Evolutionary conservation across 1,284 basidiomycete genomes (phyloP), one percentile per base, ranked within the genome.

Genomic region (Ceratobasidium papillatum): DNA sequence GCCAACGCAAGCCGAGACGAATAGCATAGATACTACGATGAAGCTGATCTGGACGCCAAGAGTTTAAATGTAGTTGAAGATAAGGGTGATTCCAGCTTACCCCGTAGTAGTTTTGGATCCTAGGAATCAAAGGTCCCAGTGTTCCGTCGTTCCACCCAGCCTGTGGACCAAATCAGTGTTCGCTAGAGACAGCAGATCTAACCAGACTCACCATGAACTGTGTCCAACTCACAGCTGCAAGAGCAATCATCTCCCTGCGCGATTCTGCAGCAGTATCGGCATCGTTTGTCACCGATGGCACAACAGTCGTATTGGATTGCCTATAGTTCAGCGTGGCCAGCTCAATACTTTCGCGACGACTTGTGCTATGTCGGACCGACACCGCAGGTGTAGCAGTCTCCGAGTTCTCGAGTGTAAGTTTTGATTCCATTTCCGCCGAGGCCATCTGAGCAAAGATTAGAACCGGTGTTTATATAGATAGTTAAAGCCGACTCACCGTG

Each of bases 121-220:
- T 62, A 8, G 76, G 74, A 45, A 76, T 71, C 22, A 76, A 41
- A 34, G 58, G 59, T 4, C 71, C 75, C 7, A 76, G 52, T 12
- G 75, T 76, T 34, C 66, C 75, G 61, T 76, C 75, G 74, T 76
- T 76, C 75, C 75, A 76, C 4, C 75, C 59, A 30, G 66, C 66
- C 66, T 69, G 38, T 5, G 4, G 5, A 34, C 2, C 43, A 12
- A 17, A 43, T 64, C 19, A 49, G 27, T 47, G 9, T 14, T 11
- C 25, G 22, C n/a, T 45, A 5, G 7, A 43, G 17, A 30, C 7
- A 49, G 9, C 17, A 17, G 19, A 36, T 19, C 9, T 25, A 1
- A 54, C 19, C 17, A 19, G n/a, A 36, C 22, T 58, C 47, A 58
- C 66, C 66, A 69, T 69, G 32, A 69, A 69, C 34, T 69, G 66